Percentiles rank a stretch among this genome's conserved stretches.
Evolutionary conservation across 1,139 yeast genomes (phyloP).

Genomic region (Lodderomyces beijingensis): DNA sequence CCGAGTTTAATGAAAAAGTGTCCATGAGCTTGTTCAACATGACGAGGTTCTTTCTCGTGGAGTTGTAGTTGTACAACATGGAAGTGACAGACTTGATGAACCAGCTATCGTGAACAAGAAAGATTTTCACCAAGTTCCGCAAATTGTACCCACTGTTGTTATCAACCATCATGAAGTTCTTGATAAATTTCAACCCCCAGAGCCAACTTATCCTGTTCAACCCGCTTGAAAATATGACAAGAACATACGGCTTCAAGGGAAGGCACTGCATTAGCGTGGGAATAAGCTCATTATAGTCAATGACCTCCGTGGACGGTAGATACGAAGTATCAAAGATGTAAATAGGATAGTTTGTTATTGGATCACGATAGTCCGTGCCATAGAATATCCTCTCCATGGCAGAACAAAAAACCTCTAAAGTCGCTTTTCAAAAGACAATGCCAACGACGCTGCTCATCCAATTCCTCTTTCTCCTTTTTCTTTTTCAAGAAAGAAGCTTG

Average conservation of each 20-base stretch:
- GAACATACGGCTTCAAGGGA: conserved; percentile 57
- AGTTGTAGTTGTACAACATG: conserved; percentile 52
- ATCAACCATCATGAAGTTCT: conserved; percentile 50
- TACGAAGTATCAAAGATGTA: conserved; percentile 75
- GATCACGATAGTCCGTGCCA: conserved; percentile 55
- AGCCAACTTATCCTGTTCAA: conserved; percentile 67
- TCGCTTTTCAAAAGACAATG: too few species aligned
- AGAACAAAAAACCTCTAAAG: too few species aligned
- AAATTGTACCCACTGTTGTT: conserved; percentile 38
- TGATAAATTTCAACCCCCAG: conserved; percentile 74
- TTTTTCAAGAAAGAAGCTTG: too few species aligned
- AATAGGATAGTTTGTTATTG: conserved; percentile 57
- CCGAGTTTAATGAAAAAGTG: conserved; percentile 17
- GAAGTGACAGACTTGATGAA: conserved; percentile 78
- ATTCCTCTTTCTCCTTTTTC: too few species aligned
- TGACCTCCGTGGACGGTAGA: conserved; percentile 53
- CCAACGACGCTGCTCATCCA: conserved; percentile 1
- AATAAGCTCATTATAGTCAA: conserved; percentile 39
- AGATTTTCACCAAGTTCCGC: conserved; percentile 51
- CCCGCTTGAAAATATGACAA: conserved; percentile 77
- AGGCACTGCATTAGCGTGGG: conserved; percentile 36
- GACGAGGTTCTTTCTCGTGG: conserved; percentile 30
- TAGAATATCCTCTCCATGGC: conserved; percentile 55
- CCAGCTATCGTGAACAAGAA: conserved; percentile 91
- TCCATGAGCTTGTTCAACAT: conserved; percentile 28